Evolutionary conservation across 2,329 filamentous ascomycete species (phyloP).

Genomic region (Fusarium sp.): DNA sequence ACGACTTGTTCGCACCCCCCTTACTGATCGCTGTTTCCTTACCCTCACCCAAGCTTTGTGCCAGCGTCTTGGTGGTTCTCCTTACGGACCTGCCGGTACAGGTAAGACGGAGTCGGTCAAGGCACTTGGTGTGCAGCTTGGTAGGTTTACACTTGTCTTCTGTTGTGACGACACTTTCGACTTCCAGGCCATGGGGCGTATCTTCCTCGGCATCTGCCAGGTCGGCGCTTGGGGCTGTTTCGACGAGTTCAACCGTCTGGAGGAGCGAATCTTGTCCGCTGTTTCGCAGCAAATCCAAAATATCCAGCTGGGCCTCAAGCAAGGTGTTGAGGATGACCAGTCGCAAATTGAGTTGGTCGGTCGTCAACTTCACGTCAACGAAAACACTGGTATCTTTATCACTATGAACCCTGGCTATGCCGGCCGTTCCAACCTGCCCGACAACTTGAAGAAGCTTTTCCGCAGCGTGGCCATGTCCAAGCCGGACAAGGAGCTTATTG

Average conservation of each 20-base stretch:
- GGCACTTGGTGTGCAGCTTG: conserved; percentile 93
- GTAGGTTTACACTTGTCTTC: conserved; percentile 97
- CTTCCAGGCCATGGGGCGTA: conserved; percentile 99
- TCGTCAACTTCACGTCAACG: conserved; percentile 88
- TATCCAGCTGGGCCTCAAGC: conserved; percentile 94
- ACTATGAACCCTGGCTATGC: conserved; percentile 99
- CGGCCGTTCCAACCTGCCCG: conserved; percentile 95
- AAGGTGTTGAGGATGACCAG: conserved; percentile 82
- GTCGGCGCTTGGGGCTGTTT: conserved; percentile 99
- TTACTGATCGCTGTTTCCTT: conserved; percentile 98
- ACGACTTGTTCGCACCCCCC: conserved; percentile 92
- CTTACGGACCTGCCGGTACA: conserved; percentile 96
- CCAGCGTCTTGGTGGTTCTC: conserved; percentile 94
- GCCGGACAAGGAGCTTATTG: conserved; percentile 98
- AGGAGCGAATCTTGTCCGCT: conserved; percentile 96
- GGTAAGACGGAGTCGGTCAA: conserved; percentile 99
- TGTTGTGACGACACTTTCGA: conserved; percentile 99
- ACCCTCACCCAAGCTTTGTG: conserved; percentile 96
- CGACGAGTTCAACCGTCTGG: conserved; percentile 99
- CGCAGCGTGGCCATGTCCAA: conserved; percentile 99
- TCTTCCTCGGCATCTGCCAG: conserved; percentile 98
- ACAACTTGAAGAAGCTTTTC: conserved; percentile 99
- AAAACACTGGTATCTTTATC: conserved; percentile 98
- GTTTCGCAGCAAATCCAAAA: conserved; percentile 99
- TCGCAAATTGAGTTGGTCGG: conserved; percentile 95